phyloP scores from a whole-genome alignment of 768 basidiomycete genomes.

The Leccinum rimulosum region DNA sequence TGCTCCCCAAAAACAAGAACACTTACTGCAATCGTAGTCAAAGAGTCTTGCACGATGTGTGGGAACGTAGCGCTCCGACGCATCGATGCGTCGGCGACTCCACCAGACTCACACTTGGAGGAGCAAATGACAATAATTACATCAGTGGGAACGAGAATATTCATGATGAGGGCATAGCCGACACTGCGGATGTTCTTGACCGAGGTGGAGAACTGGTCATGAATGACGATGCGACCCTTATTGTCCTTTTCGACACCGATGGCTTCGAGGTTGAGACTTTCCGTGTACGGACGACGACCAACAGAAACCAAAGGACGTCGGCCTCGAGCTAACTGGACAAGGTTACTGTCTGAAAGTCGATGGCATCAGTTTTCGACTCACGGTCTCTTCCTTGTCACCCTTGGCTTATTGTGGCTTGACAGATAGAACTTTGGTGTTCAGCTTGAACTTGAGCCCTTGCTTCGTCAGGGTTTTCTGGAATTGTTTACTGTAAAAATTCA shows the following conservation, averaged over 20 bases:
- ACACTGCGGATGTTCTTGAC: constrained; percentile 60
- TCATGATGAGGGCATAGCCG: no score
- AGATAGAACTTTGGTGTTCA: constrained; percentile 41
- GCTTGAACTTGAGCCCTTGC: constrained; percentile 96
- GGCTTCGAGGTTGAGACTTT: constrained; percentile 85
- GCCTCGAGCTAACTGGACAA: constrained; percentile 63
- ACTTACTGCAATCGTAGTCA: no score
- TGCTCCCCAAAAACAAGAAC: no score
- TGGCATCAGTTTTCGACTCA: constrained; percentile 32
- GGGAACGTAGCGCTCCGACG: no score
- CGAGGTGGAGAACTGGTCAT: constrained; percentile 81
- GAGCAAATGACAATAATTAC: no score
- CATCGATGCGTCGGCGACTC: no score
- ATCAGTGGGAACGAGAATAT: no score
- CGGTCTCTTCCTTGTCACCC: constrained; percentile 88
- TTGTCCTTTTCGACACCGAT: constrained; percentile 90
- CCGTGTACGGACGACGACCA: constrained; percentile 89
- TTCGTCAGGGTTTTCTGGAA: constrained; percentile 91
- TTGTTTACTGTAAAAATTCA: constrained; percentile 58
- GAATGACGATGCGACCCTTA: constrained; percentile 60
- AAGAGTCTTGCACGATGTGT: no score
- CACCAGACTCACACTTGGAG: no score
- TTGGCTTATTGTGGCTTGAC: constrained; percentile 90
- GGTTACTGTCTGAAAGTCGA: neutral
- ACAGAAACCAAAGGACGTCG: constrained; percentile 92